Conservation (phyloP, 768 basidiomycete genomes). For the Suillus hirtellus region DNA sequence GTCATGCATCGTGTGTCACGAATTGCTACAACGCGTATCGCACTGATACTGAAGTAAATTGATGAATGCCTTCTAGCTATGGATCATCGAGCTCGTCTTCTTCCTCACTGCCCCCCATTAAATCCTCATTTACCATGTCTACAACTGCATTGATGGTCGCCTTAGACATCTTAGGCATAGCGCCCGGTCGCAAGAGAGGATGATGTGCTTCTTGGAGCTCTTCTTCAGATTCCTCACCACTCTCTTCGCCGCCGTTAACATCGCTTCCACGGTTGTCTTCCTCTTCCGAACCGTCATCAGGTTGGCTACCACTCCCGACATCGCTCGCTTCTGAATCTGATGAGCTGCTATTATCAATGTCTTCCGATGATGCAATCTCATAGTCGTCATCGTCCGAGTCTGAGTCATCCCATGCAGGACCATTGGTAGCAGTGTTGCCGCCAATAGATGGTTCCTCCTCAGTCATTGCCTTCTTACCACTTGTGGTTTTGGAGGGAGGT, state of each 20-base stretch:
- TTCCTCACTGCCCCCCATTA: constrained; percentile 36
- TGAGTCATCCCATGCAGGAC: constrained; percentile 33
- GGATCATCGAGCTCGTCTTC: constrained; percentile 55
- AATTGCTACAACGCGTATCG: background rate
- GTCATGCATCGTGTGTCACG: background rate
- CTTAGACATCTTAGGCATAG: constrained; percentile 68
- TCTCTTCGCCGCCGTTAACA: constrained; percentile 35
- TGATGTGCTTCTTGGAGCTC: constrained; percentile 57
- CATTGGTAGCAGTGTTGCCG: constrained; percentile 22
- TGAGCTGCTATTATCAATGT: constrained; percentile 48
- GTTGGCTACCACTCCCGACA: constrained; percentile 27
- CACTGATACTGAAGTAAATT: background rate
- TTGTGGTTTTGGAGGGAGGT: background rate
- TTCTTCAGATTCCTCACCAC: constrained; percentile 40
- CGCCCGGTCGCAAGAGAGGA: constrained; percentile 63
- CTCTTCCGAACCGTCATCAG: constrained; percentile 23
- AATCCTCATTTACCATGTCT: constrained; percentile 57
- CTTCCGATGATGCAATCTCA: constrained; percentile 40
- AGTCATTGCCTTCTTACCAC: constrained; percentile 11
- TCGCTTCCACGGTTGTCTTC: constrained; percentile 34
- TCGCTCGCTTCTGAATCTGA: constrained; percentile 35
- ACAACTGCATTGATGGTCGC: constrained; percentile 66
- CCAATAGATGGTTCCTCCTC: constrained; percentile 4
- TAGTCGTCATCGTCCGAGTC: constrained; percentile 38
- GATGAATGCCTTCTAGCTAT: constrained; percentile 11